Conservation (phyloP, 208 protist genomes). For the Leishmania aethiopica region DNA sequence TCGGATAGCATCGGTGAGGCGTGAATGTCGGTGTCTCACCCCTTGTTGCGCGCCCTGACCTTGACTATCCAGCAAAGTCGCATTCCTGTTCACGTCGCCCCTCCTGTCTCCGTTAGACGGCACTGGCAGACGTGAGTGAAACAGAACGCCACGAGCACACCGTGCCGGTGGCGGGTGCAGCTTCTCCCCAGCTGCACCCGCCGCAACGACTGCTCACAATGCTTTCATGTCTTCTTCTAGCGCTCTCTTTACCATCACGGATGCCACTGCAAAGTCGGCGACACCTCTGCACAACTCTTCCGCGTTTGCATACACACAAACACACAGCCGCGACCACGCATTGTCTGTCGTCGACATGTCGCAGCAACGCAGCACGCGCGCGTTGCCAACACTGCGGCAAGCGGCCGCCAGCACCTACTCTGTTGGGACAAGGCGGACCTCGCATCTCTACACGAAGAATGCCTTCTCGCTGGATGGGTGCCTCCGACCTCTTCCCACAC, state of each 20-base stretch:
- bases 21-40: neutral
- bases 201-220: neutral
- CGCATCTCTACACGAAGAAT: constrained; percentile 10
- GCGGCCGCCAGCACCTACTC: neutral
- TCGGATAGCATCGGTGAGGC: neutral
- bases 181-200: neutral
- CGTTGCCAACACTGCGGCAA: constrained; percentile 12
- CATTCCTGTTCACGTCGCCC: neutral
- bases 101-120: neutral
- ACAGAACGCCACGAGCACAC: neutral
- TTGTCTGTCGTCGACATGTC: neutral
- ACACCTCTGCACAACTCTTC: neutral
- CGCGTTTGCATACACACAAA: neutral
- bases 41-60: neutral
- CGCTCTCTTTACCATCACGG: neutral
- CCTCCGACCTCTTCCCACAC: constrained; percentile 5
- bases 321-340: neutral
- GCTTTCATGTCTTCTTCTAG: neutral
- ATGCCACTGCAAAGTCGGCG: neutral
- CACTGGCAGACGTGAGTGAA: neutral
- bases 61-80: neutral
- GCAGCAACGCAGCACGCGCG: constrained; percentile 3
- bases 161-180: neutral
- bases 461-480: constrained; percentile 22
- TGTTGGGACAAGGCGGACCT: neutral